Percentiles rank a stretch among this genome's conserved stretches.
Evolutionary conservation across 1,284 basidiomycete genomes (phyloP).

Genomic region (Phlebopus sp.): DNA sequence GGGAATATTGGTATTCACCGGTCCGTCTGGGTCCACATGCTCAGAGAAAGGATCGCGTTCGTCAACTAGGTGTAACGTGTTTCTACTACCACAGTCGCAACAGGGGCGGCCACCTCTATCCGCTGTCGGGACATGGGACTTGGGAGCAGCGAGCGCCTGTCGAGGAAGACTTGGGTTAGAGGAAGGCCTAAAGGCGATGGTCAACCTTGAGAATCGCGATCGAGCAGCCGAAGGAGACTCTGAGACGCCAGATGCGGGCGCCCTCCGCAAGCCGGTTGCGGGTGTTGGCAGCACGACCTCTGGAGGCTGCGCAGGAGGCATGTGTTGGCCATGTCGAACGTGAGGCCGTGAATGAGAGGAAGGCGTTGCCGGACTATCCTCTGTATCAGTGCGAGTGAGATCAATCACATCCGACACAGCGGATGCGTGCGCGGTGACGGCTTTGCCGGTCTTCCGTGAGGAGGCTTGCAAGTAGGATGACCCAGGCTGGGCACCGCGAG

Average conservation of each 20-base stretch:
- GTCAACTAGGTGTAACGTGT: slow-evolving; percentile 3
- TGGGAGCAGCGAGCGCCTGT: not conserved
- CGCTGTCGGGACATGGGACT: not conserved
- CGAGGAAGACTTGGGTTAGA: not conserved
- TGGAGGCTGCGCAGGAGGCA: not conserved
- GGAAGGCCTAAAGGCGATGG: not conserved
- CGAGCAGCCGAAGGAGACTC: slow-evolving; percentile 5
- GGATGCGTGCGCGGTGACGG: not conserved
- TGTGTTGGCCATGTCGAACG: too few species aligned
- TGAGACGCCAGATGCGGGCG: not conserved
- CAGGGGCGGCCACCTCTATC: not conserved
- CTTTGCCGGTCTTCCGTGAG: not conserved
- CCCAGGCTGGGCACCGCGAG: not conserved
- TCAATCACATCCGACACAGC: not conserved
- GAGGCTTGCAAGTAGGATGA: not conserved
- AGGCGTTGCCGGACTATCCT: slow-evolving; percentile 5
- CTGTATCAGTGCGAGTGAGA: slow-evolving; percentile 2
- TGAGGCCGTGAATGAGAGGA: not conserved
- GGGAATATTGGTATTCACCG: not conserved
- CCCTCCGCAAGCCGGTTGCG: slow-evolving; percentile 8
- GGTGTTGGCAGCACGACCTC: slow-evolving; percentile 19
- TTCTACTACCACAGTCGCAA: not conserved
- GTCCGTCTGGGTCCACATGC: not conserved
- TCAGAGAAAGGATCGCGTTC: not conserved
- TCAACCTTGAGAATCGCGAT: slow-evolving; percentile 2